Evolutionary conservation across 2,329 filamentous ascomycete species (phyloP).

Genomic region (Phoma herbarum): DNA sequence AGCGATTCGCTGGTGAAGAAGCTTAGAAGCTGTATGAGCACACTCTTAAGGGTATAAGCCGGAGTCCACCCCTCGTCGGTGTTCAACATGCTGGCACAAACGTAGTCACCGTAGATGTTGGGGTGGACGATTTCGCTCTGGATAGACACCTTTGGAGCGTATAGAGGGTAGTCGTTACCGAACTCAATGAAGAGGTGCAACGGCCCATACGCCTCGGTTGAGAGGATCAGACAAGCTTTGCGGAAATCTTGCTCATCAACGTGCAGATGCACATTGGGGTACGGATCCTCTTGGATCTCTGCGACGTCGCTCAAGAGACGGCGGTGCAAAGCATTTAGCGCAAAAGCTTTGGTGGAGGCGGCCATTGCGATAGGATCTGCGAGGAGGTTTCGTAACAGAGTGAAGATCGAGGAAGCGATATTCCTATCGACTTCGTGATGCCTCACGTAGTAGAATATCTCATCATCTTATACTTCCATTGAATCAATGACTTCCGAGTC

Average conservation of each 20-base stretch:
- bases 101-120: conserved; percentile 56
- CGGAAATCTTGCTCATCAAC: conserved; percentile 50
- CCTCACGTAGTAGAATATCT: neutral
- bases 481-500: neutral
- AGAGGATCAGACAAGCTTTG: conserved; percentile 57
- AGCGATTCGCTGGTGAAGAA: conserved; percentile 60
- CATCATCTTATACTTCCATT: neutral
- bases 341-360: neutral
- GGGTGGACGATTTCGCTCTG: conserved; percentile 56
- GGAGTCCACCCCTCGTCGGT: conserved; percentile 57
- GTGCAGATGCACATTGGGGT: conserved; percentile 58
- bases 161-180: conserved; percentile 50
- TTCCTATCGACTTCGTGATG: conserved; percentile 8
- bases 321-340: conserved; percentile 1
- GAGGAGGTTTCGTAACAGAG: neutral
- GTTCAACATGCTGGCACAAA: conserved; percentile 60
- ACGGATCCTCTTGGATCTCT: conserved; percentile 57
- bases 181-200: conserved; percentile 58
- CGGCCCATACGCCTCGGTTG: conserved; percentile 49
- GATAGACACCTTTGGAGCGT: conserved; percentile 53
- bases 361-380: neutral
- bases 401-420: conserved; percentile 4
- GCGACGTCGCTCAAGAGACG: conserved; percentile 55
- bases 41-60: conserved; percentile 61
- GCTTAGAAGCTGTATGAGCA: conserved; percentile 62